phyloP scores from a whole-genome alignment of 352 stramenopile genomes.

The Phytophthora sansomeana region DNA sequence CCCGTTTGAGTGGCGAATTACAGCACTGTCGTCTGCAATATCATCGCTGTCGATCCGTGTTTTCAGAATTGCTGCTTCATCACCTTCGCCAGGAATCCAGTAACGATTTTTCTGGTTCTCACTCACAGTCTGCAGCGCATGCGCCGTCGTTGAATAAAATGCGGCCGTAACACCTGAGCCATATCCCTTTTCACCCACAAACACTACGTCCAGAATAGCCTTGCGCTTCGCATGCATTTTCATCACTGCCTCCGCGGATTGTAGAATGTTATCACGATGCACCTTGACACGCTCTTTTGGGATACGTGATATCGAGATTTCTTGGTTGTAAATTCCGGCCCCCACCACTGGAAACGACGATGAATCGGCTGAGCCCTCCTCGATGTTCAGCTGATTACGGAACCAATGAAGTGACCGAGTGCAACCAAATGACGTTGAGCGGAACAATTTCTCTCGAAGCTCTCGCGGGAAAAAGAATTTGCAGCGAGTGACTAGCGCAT shows the following conservation, averaged over 20 bases:
- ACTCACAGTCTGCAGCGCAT: conserved; percentile 63
- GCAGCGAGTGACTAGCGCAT: conserved; percentile 75
- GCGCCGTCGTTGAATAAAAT: conserved; percentile 84
- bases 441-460: conserved; percentile 76
- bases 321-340: conserved; percentile 72
- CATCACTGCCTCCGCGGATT: conserved; percentile 82
- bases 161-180: conserved; percentile 84
- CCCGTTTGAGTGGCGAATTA: conserved; percentile 82
- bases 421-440: conserved; percentile 80
- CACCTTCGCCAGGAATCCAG: conserved; percentile 71
- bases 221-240: conserved; percentile 89
- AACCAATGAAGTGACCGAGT: conserved; percentile 87
- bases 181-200: conserved; percentile 88
- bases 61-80: conserved; percentile 35
- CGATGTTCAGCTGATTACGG: conserved; percentile 68
- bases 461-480: conserved; percentile 86
- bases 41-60: conserved; percentile 11
- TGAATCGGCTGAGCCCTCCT: conserved; percentile 40
- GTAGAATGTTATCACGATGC: conserved; percentile 74
- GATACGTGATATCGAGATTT: conserved; percentile 85
- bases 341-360: conserved; percentile 34
- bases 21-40: conserved; percentile 36
- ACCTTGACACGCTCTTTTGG: conserved; percentile 90
- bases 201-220: conserved; percentile 86
- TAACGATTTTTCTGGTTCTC: conserved; percentile 57